Evolutionary conservation across 2,329 filamentous ascomycete species (phyloP).

Genomic region (Corinectria fuckeliana): DNA sequence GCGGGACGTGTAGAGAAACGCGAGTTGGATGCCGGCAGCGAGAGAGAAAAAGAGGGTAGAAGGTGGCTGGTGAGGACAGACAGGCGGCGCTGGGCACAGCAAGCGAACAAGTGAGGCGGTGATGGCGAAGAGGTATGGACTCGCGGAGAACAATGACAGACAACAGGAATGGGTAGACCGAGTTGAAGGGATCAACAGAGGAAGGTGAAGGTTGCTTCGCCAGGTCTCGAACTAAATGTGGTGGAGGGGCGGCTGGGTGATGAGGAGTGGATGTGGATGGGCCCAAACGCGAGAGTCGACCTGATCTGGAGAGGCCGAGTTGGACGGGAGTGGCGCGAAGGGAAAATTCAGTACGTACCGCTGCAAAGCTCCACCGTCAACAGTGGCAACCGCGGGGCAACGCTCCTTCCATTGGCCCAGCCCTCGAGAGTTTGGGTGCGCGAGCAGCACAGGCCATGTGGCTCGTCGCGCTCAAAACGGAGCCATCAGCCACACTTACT

Average conservation of each 20-base stretch:
- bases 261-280: constrained; percentile 25
- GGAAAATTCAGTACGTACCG: constrained; percentile 30
- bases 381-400: constrained; percentile 65
- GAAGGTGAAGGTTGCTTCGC: constrained; percentile 25
- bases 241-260: constrained; percentile 33
- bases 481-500: constrained; percentile 12
- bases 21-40: constrained; percentile 16
- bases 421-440: constrained; percentile 26
- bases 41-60: constrained; percentile 1
- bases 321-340: constrained; percentile 25
- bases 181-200: constrained; percentile 27
- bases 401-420: constrained; percentile 53
- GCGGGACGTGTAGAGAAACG: constrained; percentile 31
- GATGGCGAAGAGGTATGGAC: constrained; percentile 2
- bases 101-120: constrained; percentile 12
- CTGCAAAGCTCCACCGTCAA: constrained; percentile 47
- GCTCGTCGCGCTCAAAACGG: constrained; percentile 34
- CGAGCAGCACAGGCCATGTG: constrained; percentile 36
- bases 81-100: constrained; percentile 5
- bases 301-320: constrained; percentile 22
- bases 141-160: constrained; percentile 22
- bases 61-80: constrained; percentile 9
- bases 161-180: constrained; percentile 20
- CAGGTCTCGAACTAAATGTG: constrained; percentile 28
- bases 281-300: constrained; percentile 32